A percentile compares a stretch with the other conserved stretches of the same genome.
These are phyloP conservation scores for Saccharomyces pastorianus DNA, from an alignment of 1,139 yeast genomes.

Conservation along the genomic window DNA sequence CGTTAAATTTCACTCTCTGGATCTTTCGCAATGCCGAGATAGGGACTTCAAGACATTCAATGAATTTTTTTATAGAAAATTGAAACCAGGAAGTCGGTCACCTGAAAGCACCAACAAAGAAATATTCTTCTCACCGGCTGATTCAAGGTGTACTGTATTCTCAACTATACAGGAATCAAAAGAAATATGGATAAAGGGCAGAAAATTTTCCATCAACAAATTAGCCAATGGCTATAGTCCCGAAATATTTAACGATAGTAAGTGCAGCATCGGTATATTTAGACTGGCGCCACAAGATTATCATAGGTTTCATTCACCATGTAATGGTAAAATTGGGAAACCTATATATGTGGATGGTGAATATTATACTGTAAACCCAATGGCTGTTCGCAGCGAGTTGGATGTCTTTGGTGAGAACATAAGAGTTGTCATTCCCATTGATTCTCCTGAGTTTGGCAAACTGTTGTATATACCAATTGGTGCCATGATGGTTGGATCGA, in stretches of 20 bases:
- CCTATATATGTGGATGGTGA: slow-evolving; percentile 74
- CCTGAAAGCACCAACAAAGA: slow-evolving; percentile 48
- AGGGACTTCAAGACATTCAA: slow-evolving; percentile 62
- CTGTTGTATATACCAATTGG: slow-evolving; percentile 81
- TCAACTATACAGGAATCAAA: slow-evolving; percentile 54
- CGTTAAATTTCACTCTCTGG: slow-evolving; percentile 70
- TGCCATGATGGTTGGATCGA: slow-evolving; percentile 98
- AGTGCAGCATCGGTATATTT: slow-evolving; percentile 57
- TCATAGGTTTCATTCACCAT: slow-evolving; percentile 88
- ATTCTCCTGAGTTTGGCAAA: slow-evolving; percentile 64
- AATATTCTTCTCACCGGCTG: slow-evolving; percentile 77
- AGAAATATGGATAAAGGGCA: slow-evolving; percentile 84
- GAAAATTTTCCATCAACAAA: slow-evolving; percentile 60
- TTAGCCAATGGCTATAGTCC: slow-evolving; percentile 43
- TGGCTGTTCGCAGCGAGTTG: slow-evolving; percentile 82
- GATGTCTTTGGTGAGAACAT: slow-evolving; percentile 94
- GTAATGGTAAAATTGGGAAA: slow-evolving; percentile 60
- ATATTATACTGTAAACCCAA: slow-evolving; percentile 93
- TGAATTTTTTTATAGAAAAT: slow-evolving; percentile 76
- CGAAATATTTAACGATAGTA: slow-evolving; percentile 44
- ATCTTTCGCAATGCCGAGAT: slow-evolving; percentile 59
- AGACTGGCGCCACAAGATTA: slow-evolving; percentile 95
- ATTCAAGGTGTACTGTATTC: slow-evolving; percentile 75
- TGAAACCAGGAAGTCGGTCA: slow-evolving; percentile 64
- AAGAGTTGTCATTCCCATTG: slow-evolving; percentile 67